Conservation (phyloP, 1,284 basidiomycete species). For the Moesziomyces aphidis region DNA sequence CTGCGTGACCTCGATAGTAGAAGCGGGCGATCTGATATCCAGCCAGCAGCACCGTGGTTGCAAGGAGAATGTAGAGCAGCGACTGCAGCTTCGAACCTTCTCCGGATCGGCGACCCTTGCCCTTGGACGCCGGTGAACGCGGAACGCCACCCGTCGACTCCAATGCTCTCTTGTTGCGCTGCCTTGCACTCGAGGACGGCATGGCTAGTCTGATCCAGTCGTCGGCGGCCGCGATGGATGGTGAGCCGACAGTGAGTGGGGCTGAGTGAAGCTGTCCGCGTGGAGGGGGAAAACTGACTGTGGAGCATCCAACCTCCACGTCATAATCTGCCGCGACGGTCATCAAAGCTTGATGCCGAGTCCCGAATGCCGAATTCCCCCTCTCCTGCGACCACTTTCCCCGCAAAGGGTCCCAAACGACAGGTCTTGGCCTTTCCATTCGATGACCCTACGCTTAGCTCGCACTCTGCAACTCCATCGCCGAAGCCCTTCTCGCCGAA, state of each 20-base stretch:
- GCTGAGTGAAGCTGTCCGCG: not conserved
- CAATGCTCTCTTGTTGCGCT: constrained; percentile 45
- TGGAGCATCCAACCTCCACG: constrained; percentile 21
- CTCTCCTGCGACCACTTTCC: not conserved
- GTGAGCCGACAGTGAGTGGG: not conserved
- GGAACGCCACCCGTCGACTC: constrained; percentile 33
- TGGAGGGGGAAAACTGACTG: not conserved
- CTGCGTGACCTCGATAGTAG: constrained; percentile 32
- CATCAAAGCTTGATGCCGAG: constrained; percentile 3
- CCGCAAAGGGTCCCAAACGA: not conserved
- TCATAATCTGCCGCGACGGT: constrained; percentile 23
- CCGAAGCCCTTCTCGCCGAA: not conserved
- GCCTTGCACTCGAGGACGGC: constrained; percentile 40
- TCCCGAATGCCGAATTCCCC: not conserved
- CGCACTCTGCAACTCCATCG: not conserved
- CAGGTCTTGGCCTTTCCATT: too few relatives aligned
- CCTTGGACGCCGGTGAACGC: constrained; percentile 11
- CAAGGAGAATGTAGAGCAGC: constrained; percentile 33
- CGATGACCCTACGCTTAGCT: not conserved
- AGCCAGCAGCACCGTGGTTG: constrained; percentile 30
- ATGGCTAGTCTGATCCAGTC: constrained; percentile 3
- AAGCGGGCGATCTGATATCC: constrained; percentile 37
- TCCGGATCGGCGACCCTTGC: constrained; percentile 7
- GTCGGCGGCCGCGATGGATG: not conserved
- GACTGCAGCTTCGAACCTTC: constrained; percentile 29